A percentile compares a stretch with the other conserved stretches of the same genome.
phyloP scores from a whole-genome alignment of 2,329 filamentous ascomycete genomes.

The Fusarium verrucosum region DNA sequence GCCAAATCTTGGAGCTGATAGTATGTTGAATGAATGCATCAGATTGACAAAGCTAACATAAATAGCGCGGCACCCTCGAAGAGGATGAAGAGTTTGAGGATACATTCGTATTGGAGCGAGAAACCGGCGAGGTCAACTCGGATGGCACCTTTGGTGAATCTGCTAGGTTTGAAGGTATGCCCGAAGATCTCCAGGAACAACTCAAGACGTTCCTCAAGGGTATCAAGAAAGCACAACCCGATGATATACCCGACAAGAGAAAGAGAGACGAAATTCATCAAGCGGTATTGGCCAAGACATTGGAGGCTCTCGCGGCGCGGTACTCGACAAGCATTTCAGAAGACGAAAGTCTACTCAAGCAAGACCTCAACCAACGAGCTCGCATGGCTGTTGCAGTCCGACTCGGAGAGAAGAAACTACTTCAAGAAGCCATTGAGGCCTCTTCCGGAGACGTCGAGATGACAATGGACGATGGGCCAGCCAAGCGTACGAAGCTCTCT shows the following conservation, averaged over 20 bases:
- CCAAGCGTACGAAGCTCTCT: constrained; percentile 46
- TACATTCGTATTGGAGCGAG: constrained; percentile 73
- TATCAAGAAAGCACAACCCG: constrained; percentile 56
- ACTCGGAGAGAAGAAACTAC: constrained; percentile 75
- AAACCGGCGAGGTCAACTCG: constrained; percentile 60
- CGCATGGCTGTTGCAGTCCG: constrained; percentile 74
- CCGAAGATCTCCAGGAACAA: constrained; percentile 62
- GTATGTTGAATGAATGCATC: constrained; percentile 45
- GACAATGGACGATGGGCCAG: constrained; percentile 41
- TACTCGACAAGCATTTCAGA: constrained; percentile 56
- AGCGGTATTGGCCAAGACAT: constrained; percentile 51
- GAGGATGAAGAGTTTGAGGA: constrained; percentile 78
- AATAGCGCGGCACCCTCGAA: constrained; percentile 59
- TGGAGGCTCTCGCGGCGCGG: constrained; percentile 52
- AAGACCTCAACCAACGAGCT: constrained; percentile 49
- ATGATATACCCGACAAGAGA: constrained; percentile 58
- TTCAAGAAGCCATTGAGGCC: constrained; percentile 61
- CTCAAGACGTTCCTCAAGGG: constrained; percentile 61
- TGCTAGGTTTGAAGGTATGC: constrained; percentile 54
- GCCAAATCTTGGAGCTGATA: constrained; percentile 53
- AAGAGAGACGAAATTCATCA: constrained; percentile 59
- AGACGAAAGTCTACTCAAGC: constrained; percentile 52
- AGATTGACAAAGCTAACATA: constrained; percentile 34
- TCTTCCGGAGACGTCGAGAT: constrained; percentile 44
- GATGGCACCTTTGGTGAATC: constrained; percentile 56